phyloP scores from a whole-genome alignment of 352 stramenopile species.

The Blastocystis sp. region DNA sequence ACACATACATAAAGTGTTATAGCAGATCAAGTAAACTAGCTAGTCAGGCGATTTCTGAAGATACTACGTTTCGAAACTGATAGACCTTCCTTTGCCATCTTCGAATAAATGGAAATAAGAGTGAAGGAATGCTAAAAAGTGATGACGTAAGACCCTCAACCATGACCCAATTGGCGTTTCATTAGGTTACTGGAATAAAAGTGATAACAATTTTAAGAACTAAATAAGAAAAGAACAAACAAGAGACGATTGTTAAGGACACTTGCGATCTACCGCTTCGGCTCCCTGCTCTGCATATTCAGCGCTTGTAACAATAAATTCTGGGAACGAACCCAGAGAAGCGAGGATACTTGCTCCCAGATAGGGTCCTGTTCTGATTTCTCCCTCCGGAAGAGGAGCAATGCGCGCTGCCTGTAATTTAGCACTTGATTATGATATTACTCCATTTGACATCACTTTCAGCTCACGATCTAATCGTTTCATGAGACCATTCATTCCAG shows the following conservation, averaged over 20 bases:
- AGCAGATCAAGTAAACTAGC: constrained; percentile 62
- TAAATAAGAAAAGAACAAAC: not conserved
- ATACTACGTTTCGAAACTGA: constrained; percentile 3
- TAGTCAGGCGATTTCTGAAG: not conserved
- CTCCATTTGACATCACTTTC: constrained; percentile 58
- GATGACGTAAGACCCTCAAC: constrained; percentile 7
- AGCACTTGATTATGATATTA: not conserved
- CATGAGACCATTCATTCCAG: constrained; percentile 25
- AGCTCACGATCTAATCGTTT: constrained; percentile 22
- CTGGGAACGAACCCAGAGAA: constrained; percentile 36
- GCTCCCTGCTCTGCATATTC: constrained; percentile 44
- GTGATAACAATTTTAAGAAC: not conserved
- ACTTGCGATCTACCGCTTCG: constrained; percentile 30
- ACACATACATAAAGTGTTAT: constrained; percentile 40
- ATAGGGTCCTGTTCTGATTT: constrained; percentile 11
- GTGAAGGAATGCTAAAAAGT: not conserved
- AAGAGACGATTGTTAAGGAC: not conserved
- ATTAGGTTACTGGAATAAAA: not conserved
- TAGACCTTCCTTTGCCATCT: constrained; percentile 22
- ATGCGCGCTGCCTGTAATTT: constrained; percentile 2
- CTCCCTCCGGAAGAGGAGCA: constrained; percentile 20
- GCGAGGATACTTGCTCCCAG: constrained; percentile 37
- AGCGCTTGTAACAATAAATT: constrained; percentile 35
- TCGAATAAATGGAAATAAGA: not conserved
- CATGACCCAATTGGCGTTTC: constrained; percentile 21